These are phyloP conservation scores for Capsella bursapastoris DNA, from an alignment of 345 rosid genomes.

Conservation along the genomic window DNA sequence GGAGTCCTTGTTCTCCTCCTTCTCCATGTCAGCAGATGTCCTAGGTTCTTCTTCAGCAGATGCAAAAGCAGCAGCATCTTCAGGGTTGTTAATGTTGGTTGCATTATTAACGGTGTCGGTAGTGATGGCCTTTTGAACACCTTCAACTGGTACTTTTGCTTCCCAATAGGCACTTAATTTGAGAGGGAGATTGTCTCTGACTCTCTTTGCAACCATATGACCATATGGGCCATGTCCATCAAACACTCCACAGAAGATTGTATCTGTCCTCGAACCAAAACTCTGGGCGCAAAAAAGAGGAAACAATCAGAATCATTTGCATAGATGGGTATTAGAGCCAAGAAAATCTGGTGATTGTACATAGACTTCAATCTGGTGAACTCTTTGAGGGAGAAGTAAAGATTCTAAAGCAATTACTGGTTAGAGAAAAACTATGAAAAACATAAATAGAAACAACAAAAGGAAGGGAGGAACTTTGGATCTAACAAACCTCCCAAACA, in stretches of 20 bases:
- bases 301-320: constrained; percentile 11
- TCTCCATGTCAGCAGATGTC: constrained; percentile 55
- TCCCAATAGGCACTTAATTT: constrained; percentile 85
- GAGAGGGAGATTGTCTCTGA: constrained; percentile 90
- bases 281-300: constrained; percentile 53
- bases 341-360: background rate
- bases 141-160: constrained; percentile 62
- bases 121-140: constrained; percentile 51
- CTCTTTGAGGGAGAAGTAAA: background rate
- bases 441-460: background rate
- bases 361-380: background rate
- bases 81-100: constrained; percentile 58
- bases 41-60: constrained; percentile 74
- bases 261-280: constrained; percentile 81
- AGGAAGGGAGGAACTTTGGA: background rate
- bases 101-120: constrained; percentile 51
- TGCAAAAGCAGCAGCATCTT: constrained; percentile 54
- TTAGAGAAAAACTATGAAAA: background rate
- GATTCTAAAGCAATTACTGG: background rate
- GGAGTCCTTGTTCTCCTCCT: constrained; percentile 49
- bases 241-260: constrained; percentile 93
- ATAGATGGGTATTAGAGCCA: background rate
- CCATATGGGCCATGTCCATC: constrained; percentile 99
- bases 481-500: constrained; percentile 91
- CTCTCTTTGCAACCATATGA: constrained; percentile 95